These are phyloP conservation scores for Peniophora sp. DNA, from an alignment of 1,284 basidiomycete genomes.

Conservation along the genomic window DNA sequence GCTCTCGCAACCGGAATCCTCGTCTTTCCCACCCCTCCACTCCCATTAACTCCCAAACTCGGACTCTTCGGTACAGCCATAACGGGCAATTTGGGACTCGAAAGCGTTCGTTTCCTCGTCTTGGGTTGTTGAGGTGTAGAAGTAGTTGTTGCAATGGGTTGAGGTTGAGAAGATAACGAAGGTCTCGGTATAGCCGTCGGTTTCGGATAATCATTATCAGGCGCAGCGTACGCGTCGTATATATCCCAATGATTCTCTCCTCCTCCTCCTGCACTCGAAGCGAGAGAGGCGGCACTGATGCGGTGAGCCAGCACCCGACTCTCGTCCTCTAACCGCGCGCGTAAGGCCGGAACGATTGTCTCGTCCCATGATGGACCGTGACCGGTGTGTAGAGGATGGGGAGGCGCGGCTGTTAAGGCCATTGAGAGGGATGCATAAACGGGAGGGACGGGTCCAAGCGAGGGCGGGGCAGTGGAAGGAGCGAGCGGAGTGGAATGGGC, in stretches of 20 bases:
- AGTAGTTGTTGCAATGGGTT: neutral
- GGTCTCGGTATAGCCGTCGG: constrained; percentile 5
- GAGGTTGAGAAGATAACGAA: neutral
- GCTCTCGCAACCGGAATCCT: too few relatives aligned
- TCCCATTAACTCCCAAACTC: too few relatives aligned
- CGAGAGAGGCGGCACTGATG: constrained; percentile 63
- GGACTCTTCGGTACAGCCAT: constrained; percentile 9
- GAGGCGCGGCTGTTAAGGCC: constrained; percentile 33
- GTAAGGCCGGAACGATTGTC: constrained; percentile 60
- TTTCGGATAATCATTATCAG: neutral
- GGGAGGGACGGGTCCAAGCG: too few relatives aligned
- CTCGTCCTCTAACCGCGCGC: constrained; percentile 71
- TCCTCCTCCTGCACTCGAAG: constrained; percentile 35
- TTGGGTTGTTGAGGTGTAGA: constrained; percentile 1
- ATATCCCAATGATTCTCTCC: constrained; percentile 16
- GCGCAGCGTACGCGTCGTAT: constrained; percentile 1
- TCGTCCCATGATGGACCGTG: constrained; percentile 61
- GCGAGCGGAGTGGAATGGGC: too few relatives aligned
- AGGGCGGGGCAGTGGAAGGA: too few relatives aligned
- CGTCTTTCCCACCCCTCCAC: too few relatives aligned
- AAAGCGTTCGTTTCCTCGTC: neutral
- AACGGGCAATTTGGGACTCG: neutral
- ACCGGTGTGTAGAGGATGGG: constrained; percentile 34
- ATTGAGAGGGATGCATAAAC: constrained; percentile 12
- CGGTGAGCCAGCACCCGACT: constrained; percentile 63